Conservation (phyloP, 2,329 filamentous ascomycete species). For the Verruconis gallopava region DNA sequence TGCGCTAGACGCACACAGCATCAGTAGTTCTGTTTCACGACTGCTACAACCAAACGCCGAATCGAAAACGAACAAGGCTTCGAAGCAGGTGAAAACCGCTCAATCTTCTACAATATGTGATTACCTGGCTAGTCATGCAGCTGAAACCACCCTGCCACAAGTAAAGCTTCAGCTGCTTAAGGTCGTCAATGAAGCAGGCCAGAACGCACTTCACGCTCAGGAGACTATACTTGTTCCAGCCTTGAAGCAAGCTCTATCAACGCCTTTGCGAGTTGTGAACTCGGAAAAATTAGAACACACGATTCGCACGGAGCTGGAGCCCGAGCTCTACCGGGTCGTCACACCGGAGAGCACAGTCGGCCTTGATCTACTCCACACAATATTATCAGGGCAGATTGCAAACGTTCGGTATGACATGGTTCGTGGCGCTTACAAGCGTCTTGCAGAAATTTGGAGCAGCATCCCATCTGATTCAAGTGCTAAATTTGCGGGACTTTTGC, state of each 20-base stretch:
- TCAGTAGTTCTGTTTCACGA: slow-evolving; percentile 50
- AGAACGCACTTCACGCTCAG: slow-evolving; percentile 58
- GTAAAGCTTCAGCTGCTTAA: slow-evolving; percentile 62
- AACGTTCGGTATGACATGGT: slow-evolving; percentile 43
- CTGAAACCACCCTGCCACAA: slow-evolving; percentile 51
- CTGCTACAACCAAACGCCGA: slow-evolving; percentile 40
- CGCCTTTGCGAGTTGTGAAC: slow-evolving; percentile 35
- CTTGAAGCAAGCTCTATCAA: slow-evolving; percentile 55
- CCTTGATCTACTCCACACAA: slow-evolving; percentile 38
- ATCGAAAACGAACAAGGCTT: slow-evolving; percentile 2
- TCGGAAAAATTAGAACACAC: slow-evolving; percentile 39
- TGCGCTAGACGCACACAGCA: slow-evolving; percentile 61
- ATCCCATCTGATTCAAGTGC: slow-evolving; percentile 53
- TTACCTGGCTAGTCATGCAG: slow-evolving; percentile 61
- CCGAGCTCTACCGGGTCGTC: slow-evolving; percentile 39
- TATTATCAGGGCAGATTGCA: slow-evolving; percentile 33
- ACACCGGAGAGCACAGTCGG: slow-evolving; percentile 46
- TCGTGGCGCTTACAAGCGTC: slow-evolving; percentile 51
- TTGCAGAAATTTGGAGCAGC: slow-evolving; percentile 58
- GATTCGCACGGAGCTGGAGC: slow-evolving; percentile 35
- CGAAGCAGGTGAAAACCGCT: slow-evolving; percentile 23
- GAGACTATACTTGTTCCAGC: slow-evolving; percentile 65
- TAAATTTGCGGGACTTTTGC: slow-evolving; percentile 47
- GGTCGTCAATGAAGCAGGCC: slow-evolving; percentile 57
- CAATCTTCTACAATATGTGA: slow-evolving; percentile 27